phyloP scores from a whole-genome alignment of 2,329 filamentous ascomycete genomes.

The Cladosporium colombiae region DNA sequence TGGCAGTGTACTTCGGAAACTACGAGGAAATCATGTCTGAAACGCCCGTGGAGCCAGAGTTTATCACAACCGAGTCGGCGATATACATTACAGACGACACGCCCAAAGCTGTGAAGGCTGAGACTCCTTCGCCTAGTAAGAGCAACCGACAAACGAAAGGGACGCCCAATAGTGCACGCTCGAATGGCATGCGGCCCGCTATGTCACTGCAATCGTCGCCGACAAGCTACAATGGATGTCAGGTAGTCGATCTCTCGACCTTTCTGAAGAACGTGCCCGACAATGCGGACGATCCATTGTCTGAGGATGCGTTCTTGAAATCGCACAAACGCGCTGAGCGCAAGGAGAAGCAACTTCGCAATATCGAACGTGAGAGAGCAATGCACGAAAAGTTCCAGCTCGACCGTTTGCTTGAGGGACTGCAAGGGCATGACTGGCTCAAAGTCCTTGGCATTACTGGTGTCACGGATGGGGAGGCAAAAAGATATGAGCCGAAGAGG shows the following conservation, averaged over 20 bases:
- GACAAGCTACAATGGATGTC: conserved; percentile 12
- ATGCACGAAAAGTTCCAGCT: conserved; percentile 67
- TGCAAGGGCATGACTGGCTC: conserved; percentile 91
- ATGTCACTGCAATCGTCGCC: neutral
- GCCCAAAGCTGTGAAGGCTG: conserved; percentile 12
- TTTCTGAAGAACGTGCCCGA: conserved; percentile 34
- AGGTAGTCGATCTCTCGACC: conserved; percentile 14
- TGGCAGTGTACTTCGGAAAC: conserved; percentile 86
- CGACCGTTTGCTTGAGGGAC: conserved; percentile 72
- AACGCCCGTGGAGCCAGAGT: conserved; percentile 73
- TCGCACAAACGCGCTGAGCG: conserved; percentile 62
- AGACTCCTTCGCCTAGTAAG: conserved; percentile 14
- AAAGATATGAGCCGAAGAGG: conserved; percentile 81
- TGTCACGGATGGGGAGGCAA: conserved; percentile 81
- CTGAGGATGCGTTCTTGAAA: conserved; percentile 57
- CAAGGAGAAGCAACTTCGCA: conserved; percentile 68
- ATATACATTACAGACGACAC: conserved; percentile 36
- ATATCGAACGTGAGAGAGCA: conserved; percentile 66
- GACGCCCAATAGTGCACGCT: conserved; percentile 6
- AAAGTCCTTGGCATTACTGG: conserved; percentile 86
- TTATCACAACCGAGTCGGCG: conserved; percentile 32
- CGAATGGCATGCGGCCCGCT: neutral
- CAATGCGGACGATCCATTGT: conserved; percentile 54
- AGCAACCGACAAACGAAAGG: conserved; percentile 13
- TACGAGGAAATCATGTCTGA: conserved; percentile 94